A percentile compares a stretch with the other conserved stretches of the same genome.
These are phyloP conservation scores for Astrocystis sublimbata DNA, from an alignment of 495 filamentous ascomycete species.

Conservation along the genomic window DNA sequence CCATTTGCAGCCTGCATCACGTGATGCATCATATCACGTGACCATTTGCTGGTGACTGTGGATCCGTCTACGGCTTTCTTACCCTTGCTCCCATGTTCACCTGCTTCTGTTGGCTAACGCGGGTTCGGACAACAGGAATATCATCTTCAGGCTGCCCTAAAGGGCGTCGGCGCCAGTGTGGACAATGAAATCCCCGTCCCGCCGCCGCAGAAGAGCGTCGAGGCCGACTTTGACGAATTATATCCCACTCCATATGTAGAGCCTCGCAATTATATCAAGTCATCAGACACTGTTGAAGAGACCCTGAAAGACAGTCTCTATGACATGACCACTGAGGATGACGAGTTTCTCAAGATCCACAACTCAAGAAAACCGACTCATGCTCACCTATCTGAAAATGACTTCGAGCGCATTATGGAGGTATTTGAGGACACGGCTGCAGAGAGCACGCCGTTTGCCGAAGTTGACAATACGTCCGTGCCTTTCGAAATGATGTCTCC, in stretches of 20 bases:
- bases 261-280: slow-evolving; percentile 92
- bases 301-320: slow-evolving; percentile 77
- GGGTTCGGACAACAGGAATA: slow-evolving; percentile 69
- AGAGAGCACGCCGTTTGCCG: slow-evolving; percentile 79
- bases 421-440: slow-evolving; percentile 87
- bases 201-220: slow-evolving; percentile 66
- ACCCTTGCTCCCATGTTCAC: neutral
- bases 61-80: slow-evolving; percentile 32
- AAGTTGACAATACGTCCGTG: slow-evolving; percentile 83
- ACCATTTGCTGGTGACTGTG: too few species aligned
- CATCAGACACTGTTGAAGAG: slow-evolving; percentile 97
- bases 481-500: slow-evolving; percentile 77
- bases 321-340: slow-evolving; percentile 90
- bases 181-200: slow-evolving; percentile 85
- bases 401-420: slow-evolving; percentile 93
- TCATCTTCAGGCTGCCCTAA: slow-evolving; percentile 93
- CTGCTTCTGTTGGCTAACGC: slow-evolving; percentile 1
- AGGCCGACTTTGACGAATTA: slow-evolving; percentile 80
- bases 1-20: slow-evolving; percentile 44
- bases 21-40: slow-evolving; percentile 40
- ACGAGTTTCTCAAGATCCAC: slow-evolving; percentile 76
- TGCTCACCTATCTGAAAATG: slow-evolving; percentile 75
- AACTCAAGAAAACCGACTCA: slow-evolving; percentile 70
- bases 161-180: slow-evolving; percentile 68
- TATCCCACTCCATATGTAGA: slow-evolving; percentile 78